Conservation (phyloP, 2,329 filamentous ascomycete genomes). For the Verticillium tricorpus region DNA sequence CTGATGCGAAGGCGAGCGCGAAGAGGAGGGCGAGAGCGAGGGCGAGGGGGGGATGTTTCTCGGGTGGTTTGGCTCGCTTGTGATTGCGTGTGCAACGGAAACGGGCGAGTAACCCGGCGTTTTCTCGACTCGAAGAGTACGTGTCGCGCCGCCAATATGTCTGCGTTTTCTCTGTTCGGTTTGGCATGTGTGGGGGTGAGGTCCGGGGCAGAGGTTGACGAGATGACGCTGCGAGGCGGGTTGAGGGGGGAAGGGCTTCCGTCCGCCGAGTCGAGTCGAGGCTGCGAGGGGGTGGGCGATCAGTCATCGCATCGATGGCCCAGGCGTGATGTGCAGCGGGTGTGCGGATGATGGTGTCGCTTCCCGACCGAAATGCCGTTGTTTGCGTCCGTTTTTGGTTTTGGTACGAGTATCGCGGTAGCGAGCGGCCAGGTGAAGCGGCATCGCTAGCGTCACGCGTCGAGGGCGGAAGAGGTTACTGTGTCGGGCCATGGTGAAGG, state of each 20-base stretch:
- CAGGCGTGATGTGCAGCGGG: not conserved
- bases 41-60: not conserved
- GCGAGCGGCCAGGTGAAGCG: not conserved
- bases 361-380: not conserved
- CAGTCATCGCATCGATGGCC: not conserved
- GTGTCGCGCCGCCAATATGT: slow-evolving; percentile 4
- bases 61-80: not conserved
- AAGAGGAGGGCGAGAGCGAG: too few species aligned
- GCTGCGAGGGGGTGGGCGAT: not conserved
- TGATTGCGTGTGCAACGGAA: not conserved
- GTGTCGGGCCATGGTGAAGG: not conserved
- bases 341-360: not conserved
- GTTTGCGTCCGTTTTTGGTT: not conserved
- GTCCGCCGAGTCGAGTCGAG: not conserved
- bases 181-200: slow-evolving; percentile 18
- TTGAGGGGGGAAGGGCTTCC: not conserved
- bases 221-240: not conserved
- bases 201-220: slow-evolving; percentile 8
- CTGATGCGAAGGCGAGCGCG: not conserved
- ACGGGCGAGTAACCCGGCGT: not conserved
- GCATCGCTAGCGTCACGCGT: not conserved
- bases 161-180: slow-evolving; percentile 13
- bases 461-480: not conserved
- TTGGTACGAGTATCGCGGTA: not conserved
- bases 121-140: not conserved